Percentiles rank a stretch among this genome's conserved stretches.
phyloP scores from a whole-genome alignment of 2,329 filamentous ascomycete species.

The Stylonectria norvegica region DNA sequence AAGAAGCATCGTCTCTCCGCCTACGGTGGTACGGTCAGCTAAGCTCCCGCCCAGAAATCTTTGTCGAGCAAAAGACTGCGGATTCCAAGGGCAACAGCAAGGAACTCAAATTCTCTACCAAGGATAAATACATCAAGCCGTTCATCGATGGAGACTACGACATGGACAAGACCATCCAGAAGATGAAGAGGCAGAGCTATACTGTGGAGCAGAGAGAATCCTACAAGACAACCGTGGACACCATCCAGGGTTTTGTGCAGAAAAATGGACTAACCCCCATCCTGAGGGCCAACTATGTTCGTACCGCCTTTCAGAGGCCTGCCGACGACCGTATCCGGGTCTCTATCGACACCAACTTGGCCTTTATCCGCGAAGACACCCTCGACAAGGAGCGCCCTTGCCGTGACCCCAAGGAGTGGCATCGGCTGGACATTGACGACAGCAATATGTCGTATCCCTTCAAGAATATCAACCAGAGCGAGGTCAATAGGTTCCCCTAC shows the following conservation, averaged over 20 bases:
- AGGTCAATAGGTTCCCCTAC: slow-evolving; percentile 86
- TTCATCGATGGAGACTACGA: slow-evolving; percentile 86
- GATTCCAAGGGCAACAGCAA: slow-evolving; percentile 72
- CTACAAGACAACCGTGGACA: slow-evolving; percentile 68
- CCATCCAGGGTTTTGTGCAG: slow-evolving; percentile 77
- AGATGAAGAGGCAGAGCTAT: slow-evolving; percentile 76
- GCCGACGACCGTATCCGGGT: slow-evolving; percentile 86
- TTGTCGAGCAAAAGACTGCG: slow-evolving; percentile 85
- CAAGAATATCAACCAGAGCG: slow-evolving; percentile 79
- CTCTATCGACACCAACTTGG: slow-evolving; percentile 87
- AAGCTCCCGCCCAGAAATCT: slow-evolving; percentile 71
- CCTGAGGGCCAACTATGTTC: slow-evolving; percentile 85
- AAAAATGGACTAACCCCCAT: slow-evolving; percentile 77
- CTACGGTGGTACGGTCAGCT: slow-evolving; percentile 91
- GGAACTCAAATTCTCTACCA: slow-evolving; percentile 79
- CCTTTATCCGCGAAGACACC: slow-evolving; percentile 75
- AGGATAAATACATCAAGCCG: slow-evolving; percentile 87
- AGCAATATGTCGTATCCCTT: slow-evolving; percentile 83
- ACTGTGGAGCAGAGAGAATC: slow-evolving; percentile 62
- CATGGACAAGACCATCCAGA: slow-evolving; percentile 85
- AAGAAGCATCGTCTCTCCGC: slow-evolving; percentile 76
- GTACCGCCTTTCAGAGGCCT: slow-evolving; percentile 95
- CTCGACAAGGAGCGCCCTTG: slow-evolving; percentile 83
- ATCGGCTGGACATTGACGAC: slow-evolving; percentile 84
- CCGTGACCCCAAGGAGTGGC: slow-evolving; percentile 85